Evolutionary conservation across 768 basidiomycete genomes (phyloP).

Genomic region (Russula sp.): DNA sequence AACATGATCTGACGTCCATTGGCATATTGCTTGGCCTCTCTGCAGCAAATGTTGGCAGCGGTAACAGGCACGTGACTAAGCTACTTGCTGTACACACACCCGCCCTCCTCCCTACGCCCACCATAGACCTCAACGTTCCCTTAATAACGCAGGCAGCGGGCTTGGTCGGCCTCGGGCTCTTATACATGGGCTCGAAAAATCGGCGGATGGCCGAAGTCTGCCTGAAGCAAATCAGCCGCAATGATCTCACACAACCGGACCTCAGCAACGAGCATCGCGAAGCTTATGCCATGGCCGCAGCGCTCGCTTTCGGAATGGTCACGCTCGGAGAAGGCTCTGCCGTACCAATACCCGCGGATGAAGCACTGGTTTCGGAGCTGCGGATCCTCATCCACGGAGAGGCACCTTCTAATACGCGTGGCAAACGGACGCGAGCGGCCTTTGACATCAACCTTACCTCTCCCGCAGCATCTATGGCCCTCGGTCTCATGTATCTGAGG

Average conservation of each 20-base stretch:
- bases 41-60: constrained; percentile 83
- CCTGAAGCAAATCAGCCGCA: constrained; percentile 75
- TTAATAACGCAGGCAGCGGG: constrained; percentile 89
- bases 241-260: constrained; percentile 76
- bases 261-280: constrained; percentile 87
- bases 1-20: constrained; percentile 93
- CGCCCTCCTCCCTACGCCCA: constrained; percentile 82
- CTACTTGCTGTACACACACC: constrained; percentile 91
- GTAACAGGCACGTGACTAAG: constrained; percentile 85
- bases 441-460: constrained; percentile 91
- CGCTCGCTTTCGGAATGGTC: constrained; percentile 92
- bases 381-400: constrained; percentile 77
- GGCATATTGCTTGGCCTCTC: constrained; percentile 92
- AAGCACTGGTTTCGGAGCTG: constrained; percentile 62
- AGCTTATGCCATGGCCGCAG: constrained; percentile 85
- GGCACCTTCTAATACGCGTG: constrained; percentile 41
- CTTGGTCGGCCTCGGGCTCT: constrained; percentile 79
- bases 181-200: constrained; percentile 86
- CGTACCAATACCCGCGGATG: constrained; percentile 63
- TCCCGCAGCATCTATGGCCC: constrained; percentile 83
- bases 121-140: constrained; percentile 86
- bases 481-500: constrained; percentile 90
- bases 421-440: constrained; percentile 41
- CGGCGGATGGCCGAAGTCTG: constrained; percentile 92
- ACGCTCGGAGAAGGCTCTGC: constrained; percentile 86